These are phyloP conservation scores for Penicillium sp. DNA, from an alignment of 2,329 filamentous ascomycete genomes.

Conservation along the genomic window DNA sequence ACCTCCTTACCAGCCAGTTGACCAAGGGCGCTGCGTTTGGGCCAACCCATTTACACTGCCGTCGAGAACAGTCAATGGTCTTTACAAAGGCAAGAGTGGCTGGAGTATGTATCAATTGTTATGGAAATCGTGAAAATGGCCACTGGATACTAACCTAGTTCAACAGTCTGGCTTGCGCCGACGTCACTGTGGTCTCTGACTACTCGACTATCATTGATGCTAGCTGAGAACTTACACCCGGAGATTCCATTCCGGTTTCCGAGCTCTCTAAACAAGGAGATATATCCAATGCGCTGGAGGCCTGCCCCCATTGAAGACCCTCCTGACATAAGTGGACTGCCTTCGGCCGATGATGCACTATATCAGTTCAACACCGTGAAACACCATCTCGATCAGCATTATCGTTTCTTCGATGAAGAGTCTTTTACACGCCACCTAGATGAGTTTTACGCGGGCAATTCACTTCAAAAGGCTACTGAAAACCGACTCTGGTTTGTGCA, in stretches of 20 bases:
- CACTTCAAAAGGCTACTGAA: neutral
- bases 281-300: slow-evolving; percentile 9
- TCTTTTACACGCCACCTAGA: slow-evolving; percentile 7
- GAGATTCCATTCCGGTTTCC: neutral
- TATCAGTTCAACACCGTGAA: slow-evolving; percentile 20
- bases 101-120: neutral
- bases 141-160: neutral
- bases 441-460: slow-evolving; percentile 5
- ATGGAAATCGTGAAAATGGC: neutral
- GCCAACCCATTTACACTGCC: neutral
- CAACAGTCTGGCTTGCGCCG: neutral
- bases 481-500: slow-evolving; percentile 12
- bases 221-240: neutral
- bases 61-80: neutral
- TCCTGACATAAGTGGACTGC: slow-evolving; percentile 9
- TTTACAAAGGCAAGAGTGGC: neutral
- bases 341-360: slow-evolving; percentile 18
- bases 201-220: neutral
- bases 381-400: slow-evolving; percentile 19
- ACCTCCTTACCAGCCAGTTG: neutral
- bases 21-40: neutral
- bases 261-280: slow-evolving; percentile 5
- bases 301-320: neutral
- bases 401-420: slow-evolving; percentile 18
- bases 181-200: neutral